Base-by-base conservation (phyloP, 2,329 filamentous ascomycete genomes). In the Neocatenulostroma microsporum region DNA sequence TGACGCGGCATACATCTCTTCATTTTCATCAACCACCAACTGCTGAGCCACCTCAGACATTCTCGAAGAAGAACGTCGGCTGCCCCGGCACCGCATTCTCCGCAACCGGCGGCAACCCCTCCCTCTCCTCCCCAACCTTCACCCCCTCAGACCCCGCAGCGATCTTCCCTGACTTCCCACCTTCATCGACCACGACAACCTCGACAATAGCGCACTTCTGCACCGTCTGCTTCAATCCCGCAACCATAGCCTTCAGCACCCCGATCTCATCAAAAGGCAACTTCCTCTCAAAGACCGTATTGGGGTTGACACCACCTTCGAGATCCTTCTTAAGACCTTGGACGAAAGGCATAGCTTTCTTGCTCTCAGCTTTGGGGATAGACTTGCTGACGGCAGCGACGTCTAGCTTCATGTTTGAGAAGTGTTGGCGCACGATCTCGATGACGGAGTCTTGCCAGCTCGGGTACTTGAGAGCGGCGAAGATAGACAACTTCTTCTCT, bases 331-430 rank as follows among this genome's bases (percentile, higher is more conserved):
- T 95, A 42, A 96, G 69, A 5, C 62, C 66, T 66, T 96, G 88
- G 33, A 95, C 80, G 56, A 95, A 96, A 0, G 91, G 91, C 89
- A 96, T 96, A 2, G 87, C 89, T 67, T 93, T 91, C 77, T 96
- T 98, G 74, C 87, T 86, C 65, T 93, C 84, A 56, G 86, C 72
- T 70, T 94, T 94, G 50, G 78, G 78, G 40, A 95, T 80, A 56
- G 79, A 75, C 48, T 78, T 79, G 53, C 79, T 84, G 30, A 95
- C 69, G 39, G 76, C 78, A 69, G 93, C 94, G 60, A 93, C 84
- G 56, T 94, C 80, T 46, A 83, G 69, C 47, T 66, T 76, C 31
- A 73, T 50, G 13, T 72, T 61, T 42, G 84, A 73, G 64, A 86
- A 86, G 44, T 77, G 68, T 54, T 83, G 73, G 47, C 78, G 77